Conservation (phyloP, 768 basidiomycete genomes). For the Obba rivulosa region DNA sequence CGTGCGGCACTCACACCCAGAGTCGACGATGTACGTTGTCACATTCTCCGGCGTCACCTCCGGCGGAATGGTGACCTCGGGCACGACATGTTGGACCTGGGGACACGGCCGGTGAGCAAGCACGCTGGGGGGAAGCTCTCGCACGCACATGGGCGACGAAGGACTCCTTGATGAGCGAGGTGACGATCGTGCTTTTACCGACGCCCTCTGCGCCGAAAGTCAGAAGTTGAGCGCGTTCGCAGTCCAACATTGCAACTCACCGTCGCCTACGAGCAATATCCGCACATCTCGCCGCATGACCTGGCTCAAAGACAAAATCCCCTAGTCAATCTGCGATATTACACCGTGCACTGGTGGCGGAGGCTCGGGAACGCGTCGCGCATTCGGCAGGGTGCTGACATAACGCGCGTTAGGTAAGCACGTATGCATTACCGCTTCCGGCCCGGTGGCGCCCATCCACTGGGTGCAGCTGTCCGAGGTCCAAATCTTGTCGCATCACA, state of each 20-base stretch:
- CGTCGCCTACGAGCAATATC: slow-evolving; percentile 91
- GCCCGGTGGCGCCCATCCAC: too few relatives aligned
- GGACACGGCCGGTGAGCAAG: slow-evolving; percentile 1
- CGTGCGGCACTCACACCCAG: slow-evolving; percentile 68
- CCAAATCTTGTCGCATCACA: too few relatives aligned
- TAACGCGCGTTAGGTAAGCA: too few relatives aligned
- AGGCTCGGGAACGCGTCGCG: too few relatives aligned
- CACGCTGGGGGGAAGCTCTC: not conserved
- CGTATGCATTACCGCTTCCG: too few relatives aligned
- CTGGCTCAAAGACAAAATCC: not conserved
- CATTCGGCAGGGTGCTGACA: too few relatives aligned
- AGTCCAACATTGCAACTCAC: slow-evolving; percentile 37
- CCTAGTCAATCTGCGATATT: too few relatives aligned
- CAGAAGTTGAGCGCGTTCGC: not conserved
- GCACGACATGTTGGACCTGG: slow-evolving; percentile 91
- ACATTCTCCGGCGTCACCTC: slow-evolving; percentile 97
- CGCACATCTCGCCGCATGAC: slow-evolving; percentile 89
- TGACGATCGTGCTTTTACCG: slow-evolving; percentile 96
- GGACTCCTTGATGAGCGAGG: slow-evolving; percentile 93
- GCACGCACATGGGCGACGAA: slow-evolving; percentile 78
- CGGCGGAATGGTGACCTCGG: slow-evolving; percentile 96
- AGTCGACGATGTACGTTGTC: slow-evolving; percentile 96
- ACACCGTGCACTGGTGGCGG: too few relatives aligned
- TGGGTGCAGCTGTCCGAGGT: too few relatives aligned
- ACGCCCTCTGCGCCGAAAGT: slow-evolving; percentile 67